A percentile compares a stretch with the other conserved stretches of the same genome.
Evolutionary conservation across 2,329 filamentous ascomycete genomes (phyloP).

Genomic region (Alternaria arborescens): DNA sequence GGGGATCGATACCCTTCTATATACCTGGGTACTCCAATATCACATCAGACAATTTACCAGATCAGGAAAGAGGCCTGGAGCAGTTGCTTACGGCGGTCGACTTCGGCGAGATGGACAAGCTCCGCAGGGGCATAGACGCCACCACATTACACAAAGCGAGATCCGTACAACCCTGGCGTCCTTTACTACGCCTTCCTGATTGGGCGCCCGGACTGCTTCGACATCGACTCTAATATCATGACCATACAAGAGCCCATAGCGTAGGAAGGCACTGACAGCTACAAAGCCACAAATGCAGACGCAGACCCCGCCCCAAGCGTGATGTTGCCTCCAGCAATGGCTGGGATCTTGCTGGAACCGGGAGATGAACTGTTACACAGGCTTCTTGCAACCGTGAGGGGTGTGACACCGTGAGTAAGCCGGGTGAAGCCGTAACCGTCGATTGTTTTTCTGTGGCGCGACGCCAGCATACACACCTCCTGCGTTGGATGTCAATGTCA

Average conservation of each 20-base stretch:
- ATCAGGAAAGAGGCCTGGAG: constrained; percentile 2
- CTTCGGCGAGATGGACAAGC: background rate
- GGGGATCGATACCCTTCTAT: background rate
- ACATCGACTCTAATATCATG: rapidly evolving
- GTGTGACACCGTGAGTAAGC: too few species aligned
- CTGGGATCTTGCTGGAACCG: too few species aligned
- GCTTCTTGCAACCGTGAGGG: too few species aligned
- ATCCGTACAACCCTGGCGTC: background rate
- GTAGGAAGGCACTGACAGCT: background rate
- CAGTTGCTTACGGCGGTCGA: background rate
- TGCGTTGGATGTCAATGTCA: too few species aligned
- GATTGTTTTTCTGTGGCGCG: too few species aligned
- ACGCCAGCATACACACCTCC: too few species aligned
- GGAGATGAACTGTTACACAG: too few species aligned
- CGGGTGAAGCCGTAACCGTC: too few species aligned
- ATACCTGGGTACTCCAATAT: background rate
- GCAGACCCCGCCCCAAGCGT: too few species aligned
- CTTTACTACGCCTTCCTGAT: background rate
- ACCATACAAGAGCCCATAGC: too few species aligned
- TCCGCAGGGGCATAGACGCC: background rate
- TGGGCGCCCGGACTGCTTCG: background rate
- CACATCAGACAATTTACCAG: background rate
- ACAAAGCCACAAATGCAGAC: background rate
- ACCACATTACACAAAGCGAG: background rate
- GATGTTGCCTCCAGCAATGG: background rate